Base-by-base conservation (phyloP, 2,329 filamentous ascomycete species). In the Ceratocystis ficicola region DNA sequence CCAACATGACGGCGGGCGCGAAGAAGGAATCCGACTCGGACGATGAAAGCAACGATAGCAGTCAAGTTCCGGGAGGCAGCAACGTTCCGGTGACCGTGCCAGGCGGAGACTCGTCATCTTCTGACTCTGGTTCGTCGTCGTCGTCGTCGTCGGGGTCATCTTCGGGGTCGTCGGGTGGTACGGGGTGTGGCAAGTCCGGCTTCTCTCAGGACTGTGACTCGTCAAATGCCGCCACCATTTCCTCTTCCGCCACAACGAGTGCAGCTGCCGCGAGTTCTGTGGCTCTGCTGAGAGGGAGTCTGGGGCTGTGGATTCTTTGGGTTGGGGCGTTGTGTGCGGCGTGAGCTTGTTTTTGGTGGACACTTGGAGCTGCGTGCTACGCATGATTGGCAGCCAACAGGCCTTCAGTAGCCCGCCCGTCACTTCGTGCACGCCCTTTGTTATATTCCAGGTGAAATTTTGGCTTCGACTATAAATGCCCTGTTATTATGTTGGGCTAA, bases 1-100 rank as follows among this genome's bases (percentile, higher is more conserved):
- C 86, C 52, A 81, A 97, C 73, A 89, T 87, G 82, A 74, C 81
- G 66, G 75, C 75, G 25, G 78, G 77, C 67, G 71, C 70, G 6
- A 68, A 66, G 15, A 65, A 68, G 2, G 65, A 65, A 44, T 70
- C 70, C 63, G 60, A 52, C 57, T 32, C 25, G 20, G 65, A 52
- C 48, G 57, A 50, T n/a, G 63, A 63, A 36, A 68, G 68, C 62
- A 63, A 65, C 59, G 63, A 65, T 20, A 66, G 66, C 41, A 36
- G 63, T 12, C 68, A 68, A 25, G 63, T 69, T 22, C 69, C 70
- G 7, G 70, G 70, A 46, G 66, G 65, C 15, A 68, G 65, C 46
- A 65, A 61, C 57, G 62, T 65, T 5, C 65, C 62, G 2, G 57
- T 62, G 61, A 63, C 44, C 22, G 44, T 57, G 20, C 61, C 32